These are phyloP conservation scores for Euphorbia corollata DNA, from an alignment of 441 rosid genomes.

Conservation along the genomic window DNA sequence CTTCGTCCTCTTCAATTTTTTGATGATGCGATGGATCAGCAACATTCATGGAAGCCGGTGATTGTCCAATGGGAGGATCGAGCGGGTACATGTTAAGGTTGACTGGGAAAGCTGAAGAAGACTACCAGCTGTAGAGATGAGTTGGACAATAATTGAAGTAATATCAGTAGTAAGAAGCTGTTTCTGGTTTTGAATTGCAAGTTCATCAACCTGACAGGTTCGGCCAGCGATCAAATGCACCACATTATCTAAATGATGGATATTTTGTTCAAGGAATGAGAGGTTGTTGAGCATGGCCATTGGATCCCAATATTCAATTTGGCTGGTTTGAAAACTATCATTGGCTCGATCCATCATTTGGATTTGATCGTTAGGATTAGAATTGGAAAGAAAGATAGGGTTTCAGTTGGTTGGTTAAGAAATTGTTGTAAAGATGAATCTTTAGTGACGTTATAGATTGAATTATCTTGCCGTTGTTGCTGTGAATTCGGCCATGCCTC, in stretches of 20 bases:
- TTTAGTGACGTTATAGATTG: constrained; percentile 34
- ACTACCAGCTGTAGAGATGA: constrained; percentile 88
- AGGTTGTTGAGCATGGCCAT: constrained; percentile 63
- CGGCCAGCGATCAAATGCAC: constrained; percentile 58
- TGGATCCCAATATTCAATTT: constrained; percentile 73
- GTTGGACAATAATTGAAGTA: constrained; percentile 80
- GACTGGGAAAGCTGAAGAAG: constrained; percentile 39
- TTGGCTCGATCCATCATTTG: constrained; percentile 26
- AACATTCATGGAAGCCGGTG: constrained; percentile 39
- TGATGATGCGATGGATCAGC: constrained; percentile 55
- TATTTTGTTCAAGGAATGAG: constrained; percentile 75
- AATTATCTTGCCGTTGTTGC: constrained; percentile 60
- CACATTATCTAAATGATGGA: constrained; percentile 76
- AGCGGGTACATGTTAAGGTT: no score
- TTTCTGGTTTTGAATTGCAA: constrained; percentile 66
- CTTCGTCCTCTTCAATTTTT: constrained; percentile 82
- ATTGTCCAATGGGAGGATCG: constrained; percentile 42
- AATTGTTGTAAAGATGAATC: constrained; percentile 37
- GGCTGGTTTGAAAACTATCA: constrained; percentile 30
- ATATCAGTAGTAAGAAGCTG: constrained; percentile 82
- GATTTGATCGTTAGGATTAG: constrained; percentile 27
- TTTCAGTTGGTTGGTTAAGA: constrained; percentile 31
- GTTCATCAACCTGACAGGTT: constrained; percentile 44
- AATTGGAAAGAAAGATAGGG: constrained; percentile 24
- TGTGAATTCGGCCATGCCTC: constrained; percentile 49